Conservation (phyloP, 441 rosid genomes). For the Kokia cookei region DNA sequence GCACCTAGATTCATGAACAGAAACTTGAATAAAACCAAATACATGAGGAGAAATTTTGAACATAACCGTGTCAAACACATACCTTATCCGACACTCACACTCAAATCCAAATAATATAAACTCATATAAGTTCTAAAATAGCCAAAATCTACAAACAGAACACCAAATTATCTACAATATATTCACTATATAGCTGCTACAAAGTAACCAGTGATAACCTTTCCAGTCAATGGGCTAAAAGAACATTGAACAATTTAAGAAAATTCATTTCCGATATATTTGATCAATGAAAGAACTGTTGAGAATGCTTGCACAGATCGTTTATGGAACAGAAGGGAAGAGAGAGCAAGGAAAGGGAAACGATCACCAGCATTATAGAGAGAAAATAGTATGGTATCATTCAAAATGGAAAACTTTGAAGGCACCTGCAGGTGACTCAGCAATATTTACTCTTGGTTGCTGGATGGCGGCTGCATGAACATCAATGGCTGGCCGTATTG, state of each 20-base stretch:
- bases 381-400: not conserved
- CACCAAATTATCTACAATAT: too few species aligned
- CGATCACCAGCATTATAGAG: not conserved
- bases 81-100: not conserved
- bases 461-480: constrained; percentile 40
- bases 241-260: too few species aligned
- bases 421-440: constrained; percentile 48
- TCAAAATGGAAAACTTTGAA: not conserved
- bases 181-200: too few species aligned
- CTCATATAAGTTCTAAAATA: not conserved
- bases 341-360: not conserved
- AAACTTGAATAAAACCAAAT: not conserved
- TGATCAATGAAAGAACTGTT: too few species aligned
- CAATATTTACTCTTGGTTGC: constrained; percentile 32
- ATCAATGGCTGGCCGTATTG: constrained; percentile 39
- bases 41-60: not conserved
- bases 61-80: not conserved
- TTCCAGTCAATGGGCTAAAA: too few species aligned
- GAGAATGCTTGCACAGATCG: not conserved
- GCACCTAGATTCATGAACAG: too few species aligned
- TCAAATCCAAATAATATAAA: not conserved
- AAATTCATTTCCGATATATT: too few species aligned
- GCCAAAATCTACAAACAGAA: too few species aligned
- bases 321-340: not conserved
- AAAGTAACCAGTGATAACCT: too few species aligned